Evolutionary conservation across 768 basidiomycete species (phyloP).

Genomic region (Suillus placidus): DNA sequence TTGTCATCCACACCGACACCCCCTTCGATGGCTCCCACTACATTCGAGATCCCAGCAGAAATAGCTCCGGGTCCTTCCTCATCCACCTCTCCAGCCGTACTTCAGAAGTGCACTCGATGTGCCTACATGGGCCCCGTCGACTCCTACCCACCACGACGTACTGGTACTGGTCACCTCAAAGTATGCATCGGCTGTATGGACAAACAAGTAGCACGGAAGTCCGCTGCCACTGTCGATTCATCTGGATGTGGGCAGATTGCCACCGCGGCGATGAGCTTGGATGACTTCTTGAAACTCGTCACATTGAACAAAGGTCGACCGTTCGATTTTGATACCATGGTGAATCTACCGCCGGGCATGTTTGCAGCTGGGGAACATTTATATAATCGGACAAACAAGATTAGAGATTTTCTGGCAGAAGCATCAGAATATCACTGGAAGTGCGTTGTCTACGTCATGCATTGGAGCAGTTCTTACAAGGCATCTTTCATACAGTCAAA

Average conservation of each 20-base stretch:
- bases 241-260: conserved; percentile 38
- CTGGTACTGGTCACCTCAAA: conserved; percentile 34
- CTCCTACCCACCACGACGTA: conserved; percentile 33
- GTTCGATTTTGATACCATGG: conserved; percentile 39
- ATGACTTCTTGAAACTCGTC: conserved; percentile 37
- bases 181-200: conserved; percentile 37
- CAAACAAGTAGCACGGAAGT: conserved; percentile 37
- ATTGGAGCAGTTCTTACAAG: conserved; percentile 3
- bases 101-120: conserved; percentile 38
- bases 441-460: conserved; percentile 21
- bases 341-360: conserved; percentile 34
- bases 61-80: conserved; percentile 13
- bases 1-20: conserved; percentile 21
- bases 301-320: conserved; percentile 35
- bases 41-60: conserved; percentile 24
- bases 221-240: conserved; percentile 30
- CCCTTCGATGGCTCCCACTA: conserved; percentile 16
- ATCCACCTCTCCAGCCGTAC: conserved; percentile 6
- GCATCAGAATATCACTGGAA: conserved; percentile 41
- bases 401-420: conserved; percentile 37
- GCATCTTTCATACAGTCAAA: conserved; percentile 23
- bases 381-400: conserved; percentile 38
- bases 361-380: conserved; percentile 36
- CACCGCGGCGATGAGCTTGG: conserved; percentile 37
- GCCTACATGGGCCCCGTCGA: conserved; percentile 32